A percentile compares a stretch with the other conserved stretches of the same genome.
These are phyloP conservation scores for Chytridium lagenaria DNA, from an alignment of 371 early-diverging fungal species.

Conservation along the genomic window DNA sequence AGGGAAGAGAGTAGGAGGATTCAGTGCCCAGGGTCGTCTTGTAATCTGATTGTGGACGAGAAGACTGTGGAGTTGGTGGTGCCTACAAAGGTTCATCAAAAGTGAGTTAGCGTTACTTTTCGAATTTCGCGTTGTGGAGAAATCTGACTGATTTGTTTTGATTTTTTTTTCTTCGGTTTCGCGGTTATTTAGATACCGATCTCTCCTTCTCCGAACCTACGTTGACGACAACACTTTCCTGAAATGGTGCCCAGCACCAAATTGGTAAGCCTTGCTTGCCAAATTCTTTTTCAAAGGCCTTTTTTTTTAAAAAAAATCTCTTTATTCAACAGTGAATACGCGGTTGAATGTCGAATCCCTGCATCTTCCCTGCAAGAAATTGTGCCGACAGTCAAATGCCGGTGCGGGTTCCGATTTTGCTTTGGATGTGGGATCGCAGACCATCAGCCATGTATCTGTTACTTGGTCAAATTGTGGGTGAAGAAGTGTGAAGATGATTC, in stretches of 20 bases:
- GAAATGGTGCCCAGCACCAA: constrained; percentile 95
- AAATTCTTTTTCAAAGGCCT: background rate
- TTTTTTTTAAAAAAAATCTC: background rate
- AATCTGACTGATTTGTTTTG: constrained; percentile 6
- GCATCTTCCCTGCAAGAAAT: constrained; percentile 69
- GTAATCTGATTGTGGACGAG: constrained; percentile 82
- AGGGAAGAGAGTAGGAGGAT: constrained; percentile 88
- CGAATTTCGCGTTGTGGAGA: too few species aligned
- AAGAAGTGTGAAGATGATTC: constrained; percentile 97
- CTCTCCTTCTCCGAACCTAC: constrained; percentile 81
- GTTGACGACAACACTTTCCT: constrained; percentile 84
- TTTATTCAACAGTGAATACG: constrained; percentile 67
- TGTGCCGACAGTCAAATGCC: constrained; percentile 88
- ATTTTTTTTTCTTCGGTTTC: constrained; percentile 17
- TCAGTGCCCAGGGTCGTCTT: constrained; percentile 81
- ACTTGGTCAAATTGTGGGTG: constrained; percentile 84
- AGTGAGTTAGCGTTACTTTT: constrained; percentile 56
- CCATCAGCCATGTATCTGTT: constrained; percentile 93
- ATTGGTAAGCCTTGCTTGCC: constrained; percentile 62
- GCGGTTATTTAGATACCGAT: constrained; percentile 67
- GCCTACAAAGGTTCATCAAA: constrained; percentile 50
- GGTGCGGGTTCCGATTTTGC: constrained; percentile 84
- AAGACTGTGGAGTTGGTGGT: constrained; percentile 75
- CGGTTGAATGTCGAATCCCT: constrained; percentile 85
- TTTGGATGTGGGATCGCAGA: constrained; percentile 91